Evolutionary conservation across 2,329 filamentous ascomycete genomes (phyloP), one percentile per base, ranked within the genome.

Genomic region (Cercospora nicotianae): DNA sequence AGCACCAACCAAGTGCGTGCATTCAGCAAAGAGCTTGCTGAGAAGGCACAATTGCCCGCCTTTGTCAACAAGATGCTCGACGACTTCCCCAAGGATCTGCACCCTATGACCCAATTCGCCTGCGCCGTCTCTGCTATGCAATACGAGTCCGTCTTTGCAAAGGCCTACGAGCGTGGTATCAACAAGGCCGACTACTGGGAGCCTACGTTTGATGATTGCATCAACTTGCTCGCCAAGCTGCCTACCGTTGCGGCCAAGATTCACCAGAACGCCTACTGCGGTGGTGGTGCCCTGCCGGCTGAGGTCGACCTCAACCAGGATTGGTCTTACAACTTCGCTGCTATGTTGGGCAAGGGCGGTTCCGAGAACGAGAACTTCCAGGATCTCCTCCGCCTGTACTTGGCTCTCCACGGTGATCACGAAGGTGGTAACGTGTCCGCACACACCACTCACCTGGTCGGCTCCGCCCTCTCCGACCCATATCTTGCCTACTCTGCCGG

Each of bases 101-200:
- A 99, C 81, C 95, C 95, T 68, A 99, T 99, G 95, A 98, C 95
- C 10, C 94, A 98, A 80, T 94, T 99, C 75, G 91, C 94, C 73
- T 95, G 96, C 75, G 93, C 94, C 57, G 95, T 98, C 63, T 94
- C 93, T 18, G 92, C 95, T n/a, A 87, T 99, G 69, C 97, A 96
- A 83, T 92, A 97, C 80, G 93, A 93, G 74, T 97, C 93, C 75
- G 89, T 90, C 77, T 99, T 99, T 75, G 95, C 94, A 72, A 94
- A 93, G 82, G 91, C 91, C 20, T 99, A 99, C 81, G 94, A 94
- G 80, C 83, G 90, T 74, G 95, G 95, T 39, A 83, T 98, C 72
- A 91, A 90, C 86, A 99, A 98, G 86, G 92, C 93, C 63, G 93
- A 97, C 75, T 98, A 98, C 87, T 99, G 95, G 95, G 95, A 98